Evolutionary conservation across 768 basidiomycete genomes (phyloP), one percentile per base, ranked within the genome.

Genomic region (Chiua virens): DNA sequence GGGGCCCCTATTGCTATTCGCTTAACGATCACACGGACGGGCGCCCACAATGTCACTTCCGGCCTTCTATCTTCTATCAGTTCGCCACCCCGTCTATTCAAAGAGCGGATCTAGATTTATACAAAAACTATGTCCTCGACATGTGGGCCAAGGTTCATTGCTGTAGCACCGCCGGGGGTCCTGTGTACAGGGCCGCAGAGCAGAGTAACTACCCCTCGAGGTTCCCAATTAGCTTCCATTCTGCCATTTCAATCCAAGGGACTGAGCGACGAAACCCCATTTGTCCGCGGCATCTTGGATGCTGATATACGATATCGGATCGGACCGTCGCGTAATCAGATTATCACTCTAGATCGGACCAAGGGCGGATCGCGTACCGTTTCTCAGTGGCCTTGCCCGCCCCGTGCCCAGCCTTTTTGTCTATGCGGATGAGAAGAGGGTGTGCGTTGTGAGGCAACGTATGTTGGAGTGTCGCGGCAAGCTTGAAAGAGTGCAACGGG

Each of bases 401-500:
- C 3, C 89, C 90, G 58, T 91, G 89, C 1, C 89, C 89, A 2
- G 86, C 80, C 63, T 89, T 89, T 69, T 83, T 83, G 62, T 92
- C 88, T 23, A 92, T 82, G 20, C 89, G 80, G 42, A 92, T 72
- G 18, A 93, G 73, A 13, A 92, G 72, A 6, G 90, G 91, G 59
- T 89, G 70, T 1, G 81, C 79, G 64, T 91, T 92, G 41, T 82
- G 59, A 1, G 86, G 76, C 1, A 81, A 68, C 2, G 68, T 71
- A 62, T 92, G 70, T 63, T 93, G 90, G 34, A 92, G 72, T n/a
- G 82, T 82, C 15, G 91, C 91, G 0, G 85, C 83, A 45, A 82
- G 76, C 69, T 93, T 93, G 79, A 88, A 91, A 9, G 89, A 88
- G 68, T 92, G 91, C 64, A 89, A 72, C 2, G 89, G 88, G 5